A percentile compares a stretch with the other conserved stretches of the same genome.
Conservation (phyloP, 371 early-diverging fungal species). For the Syncephalastrum sp. region DNA sequence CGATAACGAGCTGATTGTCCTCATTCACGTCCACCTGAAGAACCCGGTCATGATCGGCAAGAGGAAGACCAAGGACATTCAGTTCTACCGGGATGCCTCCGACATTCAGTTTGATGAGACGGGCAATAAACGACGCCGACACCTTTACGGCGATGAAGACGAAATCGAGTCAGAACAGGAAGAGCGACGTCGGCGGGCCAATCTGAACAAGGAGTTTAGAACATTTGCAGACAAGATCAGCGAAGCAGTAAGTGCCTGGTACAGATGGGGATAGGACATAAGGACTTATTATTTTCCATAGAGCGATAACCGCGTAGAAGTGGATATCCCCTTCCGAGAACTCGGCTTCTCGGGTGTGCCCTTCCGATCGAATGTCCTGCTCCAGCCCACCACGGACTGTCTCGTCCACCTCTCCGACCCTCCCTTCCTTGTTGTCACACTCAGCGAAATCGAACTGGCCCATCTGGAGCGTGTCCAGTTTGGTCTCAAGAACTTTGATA, state of each 20-base stretch:
- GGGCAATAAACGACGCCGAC: slow-evolving; percentile 90
- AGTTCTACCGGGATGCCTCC: slow-evolving; percentile 98
- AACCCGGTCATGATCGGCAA: slow-evolving; percentile 97
- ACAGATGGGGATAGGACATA: neutral
- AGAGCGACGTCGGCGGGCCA: slow-evolving; percentile 83
- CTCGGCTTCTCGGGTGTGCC: slow-evolving; percentile 98
- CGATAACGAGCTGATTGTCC: slow-evolving; percentile 92
- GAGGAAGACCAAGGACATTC: slow-evolving; percentile 98
- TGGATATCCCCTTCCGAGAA: slow-evolving; percentile 95
- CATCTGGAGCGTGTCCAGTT: slow-evolving; percentile 99
- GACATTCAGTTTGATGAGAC: slow-evolving; percentile 98
- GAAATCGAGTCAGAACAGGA: slow-evolving; percentile 96
- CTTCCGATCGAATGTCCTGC: slow-evolving; percentile 86
- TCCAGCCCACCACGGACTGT: slow-evolving; percentile 98
- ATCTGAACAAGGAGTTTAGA: slow-evolving; percentile 94
- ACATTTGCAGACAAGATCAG: slow-evolving; percentile 91
- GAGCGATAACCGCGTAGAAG: slow-evolving; percentile 82
- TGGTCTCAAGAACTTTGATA: slow-evolving; percentile 98
- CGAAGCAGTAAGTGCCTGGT: slow-evolving; percentile 59
- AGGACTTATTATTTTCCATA: slow-evolving; percentile 14
- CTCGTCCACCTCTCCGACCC: slow-evolving; percentile 97
- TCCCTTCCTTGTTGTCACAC: slow-evolving; percentile 93
- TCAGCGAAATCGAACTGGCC: slow-evolving; percentile 96
- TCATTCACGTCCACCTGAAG: slow-evolving; percentile 96
- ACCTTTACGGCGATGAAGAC: slow-evolving; percentile 95